phyloP scores from a whole-genome alignment of 352 stramenopile species.

The Phytophthora syringae region DNA sequence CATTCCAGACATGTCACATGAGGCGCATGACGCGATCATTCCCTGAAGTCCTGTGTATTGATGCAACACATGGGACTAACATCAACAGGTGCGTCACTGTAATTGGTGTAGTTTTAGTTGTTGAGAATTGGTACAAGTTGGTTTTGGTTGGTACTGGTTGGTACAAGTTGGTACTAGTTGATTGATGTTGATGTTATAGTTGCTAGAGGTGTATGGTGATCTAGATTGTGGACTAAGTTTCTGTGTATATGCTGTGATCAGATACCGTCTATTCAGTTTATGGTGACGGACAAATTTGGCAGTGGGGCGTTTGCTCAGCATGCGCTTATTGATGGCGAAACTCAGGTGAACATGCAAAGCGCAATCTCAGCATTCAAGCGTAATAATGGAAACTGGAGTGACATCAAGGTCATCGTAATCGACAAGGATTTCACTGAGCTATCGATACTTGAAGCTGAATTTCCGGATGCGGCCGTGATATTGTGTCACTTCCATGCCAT shows the following conservation, averaged over 20 bases:
- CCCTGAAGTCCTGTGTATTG: slow-evolving; percentile 3
- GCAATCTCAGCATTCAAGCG: slow-evolving; percentile 9
- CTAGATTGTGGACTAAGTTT: neutral
- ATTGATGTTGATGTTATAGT: neutral
- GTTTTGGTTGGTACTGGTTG: neutral
- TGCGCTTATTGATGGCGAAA: slow-evolving; percentile 12
- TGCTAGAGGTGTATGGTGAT: neutral
- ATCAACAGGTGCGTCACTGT: slow-evolving; percentile 12
- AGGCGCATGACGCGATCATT: slow-evolving; percentile 8
- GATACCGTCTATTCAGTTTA: slow-evolving; percentile 10
- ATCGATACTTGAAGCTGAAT: neutral
- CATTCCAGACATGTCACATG: slow-evolving; percentile 17
- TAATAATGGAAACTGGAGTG: slow-evolving; percentile 5
- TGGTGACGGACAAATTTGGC: slow-evolving; percentile 12
- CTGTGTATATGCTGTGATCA: neutral
- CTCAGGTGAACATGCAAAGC: slow-evolving; percentile 3
- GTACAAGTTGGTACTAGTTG: neutral
- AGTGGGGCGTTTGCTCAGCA: slow-evolving; percentile 13
- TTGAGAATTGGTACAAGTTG: too few relatives aligned
- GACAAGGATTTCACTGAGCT: slow-evolving; percentile 15
- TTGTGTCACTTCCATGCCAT: slow-evolving; percentile 22
- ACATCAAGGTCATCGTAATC: neutral
- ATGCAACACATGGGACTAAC: slow-evolving; percentile 17
- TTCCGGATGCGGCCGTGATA: neutral
- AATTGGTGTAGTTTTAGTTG: too few relatives aligned